Base-by-base conservation (phyloP, 2,329 filamentous ascomycete genomes). In the Xylariaceae sp. region DNA sequence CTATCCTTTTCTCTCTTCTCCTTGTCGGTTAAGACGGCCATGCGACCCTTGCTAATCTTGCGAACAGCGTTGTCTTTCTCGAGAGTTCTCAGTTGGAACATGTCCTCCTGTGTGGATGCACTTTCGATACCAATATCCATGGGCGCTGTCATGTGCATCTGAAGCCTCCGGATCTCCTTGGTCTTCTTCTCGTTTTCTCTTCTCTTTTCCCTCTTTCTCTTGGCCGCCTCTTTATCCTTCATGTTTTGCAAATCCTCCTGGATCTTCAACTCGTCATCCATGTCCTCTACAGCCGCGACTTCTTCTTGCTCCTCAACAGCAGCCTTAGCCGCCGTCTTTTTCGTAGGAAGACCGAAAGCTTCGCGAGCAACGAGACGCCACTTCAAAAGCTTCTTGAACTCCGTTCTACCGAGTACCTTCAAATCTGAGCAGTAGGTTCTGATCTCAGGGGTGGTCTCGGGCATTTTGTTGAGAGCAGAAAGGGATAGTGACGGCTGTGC, bases 101-200 rank as follows among this genome's bases (percentile, higher is more conserved):
- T 94, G 34, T 89, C 80, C 51, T 91, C 89, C 48, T 91, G 87
- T 23, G 90, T 92, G 53, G 84, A 79, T 0, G 90, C 89, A 0
- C 90, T 90, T 71, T 96, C 94, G 77, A 96, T 84, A 69, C 94
- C 94, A 64, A 99, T 96, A 65, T 99, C 94, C 80, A 91, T 94
- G 6, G 94, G 94, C 0, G 92, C 89, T 1, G 88, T 88, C 94
- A 99, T 99, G 76, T 97, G 88, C 78, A 99, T 86, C 74, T 99
- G 94, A 88, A 99, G 88, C 39, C 94, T 87, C n/a, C 96, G 82
- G 61, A 97, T 91, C 65, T 97, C 94, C 67, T 90, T 94, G 67
- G 94, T 90, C 75, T 96, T 97, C 73, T 86, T 86, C 74, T 99
- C 94, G 65, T 99, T 99, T 61, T 96, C 92, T 68, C 83, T 89